Evolutionary conservation across 73 alveolate genomes (phyloP), one percentile per base, ranked within the genome.

Genomic region (Paramecium sexaurelia): DNA sequence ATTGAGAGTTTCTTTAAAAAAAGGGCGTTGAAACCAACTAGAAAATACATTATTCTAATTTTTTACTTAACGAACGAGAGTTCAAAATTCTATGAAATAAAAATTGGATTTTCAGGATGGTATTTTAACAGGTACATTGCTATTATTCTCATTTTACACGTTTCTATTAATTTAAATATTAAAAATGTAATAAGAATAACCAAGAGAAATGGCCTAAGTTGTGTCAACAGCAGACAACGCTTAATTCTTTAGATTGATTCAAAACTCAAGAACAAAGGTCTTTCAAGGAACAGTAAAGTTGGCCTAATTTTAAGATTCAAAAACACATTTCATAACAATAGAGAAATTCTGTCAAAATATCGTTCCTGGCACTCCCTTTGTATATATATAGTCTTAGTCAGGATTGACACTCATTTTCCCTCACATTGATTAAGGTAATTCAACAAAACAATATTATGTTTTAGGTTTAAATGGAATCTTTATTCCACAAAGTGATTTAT

Each of bases 91-190:
- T 83, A 67, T 2, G 97, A 85, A 5, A 96, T 88, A 36, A 91
- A 92, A 11, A 93, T 51, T 11, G 98, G 97, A 84, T 96, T 94
- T 82, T 96, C 98, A 68, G 95, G 95, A 55, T 85, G 55, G 96
- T 97, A 96, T 82, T 92, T 94, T 75, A 93, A 93, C 9, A 96
- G 78, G 91, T 92, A 96, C 45, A 96, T 90, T 24, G 98, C 95
- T 11, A 96, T 85, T 11, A 96, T 68, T 85, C 96, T 92, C 99
- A 96, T 96, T 78, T 43, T 24, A 39, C 55, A 78, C 51, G 90
- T 13, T 13, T 22, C 29, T 40, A 78, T 78, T 78, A 78, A n/a
- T 78, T 78, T 78, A 41, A 73, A 73, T 73, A 73, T 35, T 27
- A 35, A 37, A 32, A 13, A 73, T 36, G 57, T n/a, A 41, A 6